Evolutionary conservation across 164 flowering plant genomes (phyloP), one percentile per base, ranked within the genome.

Genomic region (Tinospora cordifolia): DNA sequence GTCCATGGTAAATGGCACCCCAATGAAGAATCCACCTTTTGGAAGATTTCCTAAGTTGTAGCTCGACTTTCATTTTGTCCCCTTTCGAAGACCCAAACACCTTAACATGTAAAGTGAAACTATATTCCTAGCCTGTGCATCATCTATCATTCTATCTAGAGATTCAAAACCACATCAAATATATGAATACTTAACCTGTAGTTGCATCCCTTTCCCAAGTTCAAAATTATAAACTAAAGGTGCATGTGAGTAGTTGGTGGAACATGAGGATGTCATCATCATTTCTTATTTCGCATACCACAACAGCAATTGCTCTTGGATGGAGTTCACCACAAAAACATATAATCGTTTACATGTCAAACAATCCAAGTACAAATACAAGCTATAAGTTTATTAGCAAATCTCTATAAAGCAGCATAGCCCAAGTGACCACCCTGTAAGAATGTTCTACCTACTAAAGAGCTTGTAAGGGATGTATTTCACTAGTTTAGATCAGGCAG

Each of bases 1-100:
- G 81, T 57, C 83, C 86, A 26, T 26, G 76, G 73, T 75, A 79
- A 71, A 78, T 21, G 57, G 74, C 77, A 62, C 84, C 86, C 86
- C 86, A 83, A 13, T 81, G 86, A 70, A 81, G 81, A 70, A 81
- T 47, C 78, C 81, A 77, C 38, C 63, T 60, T 21, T 79, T 76
- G 17, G 78, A 72, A 68, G 80, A 75, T 68, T 83, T 81, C 26
- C 46, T 79, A 19, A 81, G 79, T 38, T 74, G 86, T 58, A 83
- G 67, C 71, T 77, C 84, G 21, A 79, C 62, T 69, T 75, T 81
- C 13, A 69, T 80, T 44, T 70, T 62, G 68, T 74, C 54, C 24
- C 72, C 80, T 62, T 66, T 74, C 22, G 77, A 74, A 69, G 72
- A 75, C 51, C 82, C 81, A 34, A 72, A 74, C 49, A 83, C 80